Conservation (phyloP, 139 green algal species). For the Chlorella sp. region DNA sequence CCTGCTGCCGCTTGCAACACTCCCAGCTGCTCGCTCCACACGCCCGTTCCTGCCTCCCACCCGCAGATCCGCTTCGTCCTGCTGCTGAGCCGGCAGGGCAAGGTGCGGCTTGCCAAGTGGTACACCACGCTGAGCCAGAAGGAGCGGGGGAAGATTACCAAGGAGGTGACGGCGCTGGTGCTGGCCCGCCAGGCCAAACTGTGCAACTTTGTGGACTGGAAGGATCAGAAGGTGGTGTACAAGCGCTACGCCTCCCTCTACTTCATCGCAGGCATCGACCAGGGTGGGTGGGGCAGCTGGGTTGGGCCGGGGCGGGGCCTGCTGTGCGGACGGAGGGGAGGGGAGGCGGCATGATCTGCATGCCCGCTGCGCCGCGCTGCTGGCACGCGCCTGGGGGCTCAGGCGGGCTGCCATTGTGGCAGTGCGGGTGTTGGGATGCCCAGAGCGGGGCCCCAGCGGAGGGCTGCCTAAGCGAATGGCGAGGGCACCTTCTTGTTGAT, state of each 20-base stretch:
- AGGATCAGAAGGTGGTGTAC: slow-evolving; percentile 78
- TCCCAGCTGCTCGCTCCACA: not conserved
- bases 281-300: not conserved
- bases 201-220: slow-evolving; percentile 99
- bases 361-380: not conserved
- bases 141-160: slow-evolving; percentile 83
- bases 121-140: slow-evolving; percentile 95
- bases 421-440: no score
- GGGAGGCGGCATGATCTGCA: no score
- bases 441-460: no score
- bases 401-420: not conserved
- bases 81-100: slow-evolving; percentile 95
- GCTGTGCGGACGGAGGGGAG: not conserved
- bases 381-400: not conserved
- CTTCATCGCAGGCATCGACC: slow-evolving; percentile 90
- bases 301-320: not conserved
- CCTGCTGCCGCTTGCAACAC: not conserved
- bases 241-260: slow-evolving; percentile 97
- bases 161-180: slow-evolving; percentile 86
- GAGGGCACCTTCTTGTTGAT: no score
- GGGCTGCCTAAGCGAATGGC: no score
- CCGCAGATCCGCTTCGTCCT: slow-evolving; percentile 96
- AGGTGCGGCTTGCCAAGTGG: slow-evolving; percentile 98
- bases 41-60: not conserved
- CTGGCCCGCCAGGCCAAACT: slow-evolving; percentile 86